Conservation (phyloP, 2,329 filamentous ascomycete genomes). For the Lasiodiplodia theobromae region DNA sequence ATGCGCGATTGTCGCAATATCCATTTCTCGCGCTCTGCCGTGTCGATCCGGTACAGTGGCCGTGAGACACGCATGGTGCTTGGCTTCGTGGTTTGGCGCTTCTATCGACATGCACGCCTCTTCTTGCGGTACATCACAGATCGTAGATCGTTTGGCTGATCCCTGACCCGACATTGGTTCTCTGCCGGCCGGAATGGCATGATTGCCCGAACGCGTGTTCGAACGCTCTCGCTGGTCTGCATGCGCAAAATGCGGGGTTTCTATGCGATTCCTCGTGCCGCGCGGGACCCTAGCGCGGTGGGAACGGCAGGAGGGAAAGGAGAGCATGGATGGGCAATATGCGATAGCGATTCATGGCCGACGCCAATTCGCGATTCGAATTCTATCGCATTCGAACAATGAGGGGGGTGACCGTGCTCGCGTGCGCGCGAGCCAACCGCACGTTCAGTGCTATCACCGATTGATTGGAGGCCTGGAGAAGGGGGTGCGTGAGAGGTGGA, state of each 20-base stretch:
- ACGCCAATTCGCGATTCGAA: background rate
- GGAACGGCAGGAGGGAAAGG: background rate
- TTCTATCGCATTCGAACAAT: conserved; percentile 11
- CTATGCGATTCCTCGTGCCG: background rate
- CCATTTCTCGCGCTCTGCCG: conserved; percentile 2
- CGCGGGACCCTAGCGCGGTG: background rate
- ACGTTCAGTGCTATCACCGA: background rate
- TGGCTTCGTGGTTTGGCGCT: background rate
- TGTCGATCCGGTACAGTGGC: conserved; percentile 3
- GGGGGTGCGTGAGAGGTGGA: background rate
- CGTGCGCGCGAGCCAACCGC: background rate
- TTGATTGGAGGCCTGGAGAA: background rate
- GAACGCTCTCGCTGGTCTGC: background rate
- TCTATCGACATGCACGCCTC: background rate
- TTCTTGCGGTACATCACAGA: background rate
- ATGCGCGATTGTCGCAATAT: conserved; percentile 18
- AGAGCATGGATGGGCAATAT: background rate
- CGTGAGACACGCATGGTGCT: conserved; percentile 8
- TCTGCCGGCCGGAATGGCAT: background rate
- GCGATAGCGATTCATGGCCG: conserved; percentile 10
- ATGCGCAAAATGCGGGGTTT: conserved; percentile 17
- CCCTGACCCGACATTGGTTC: background rate
- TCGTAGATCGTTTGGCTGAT: conserved; percentile 17
- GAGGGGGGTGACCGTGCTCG: conserved; percentile 1
- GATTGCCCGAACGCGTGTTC: background rate